Conservation (phyloP, 805 yeast species). For the Candida ficus region DNA sequence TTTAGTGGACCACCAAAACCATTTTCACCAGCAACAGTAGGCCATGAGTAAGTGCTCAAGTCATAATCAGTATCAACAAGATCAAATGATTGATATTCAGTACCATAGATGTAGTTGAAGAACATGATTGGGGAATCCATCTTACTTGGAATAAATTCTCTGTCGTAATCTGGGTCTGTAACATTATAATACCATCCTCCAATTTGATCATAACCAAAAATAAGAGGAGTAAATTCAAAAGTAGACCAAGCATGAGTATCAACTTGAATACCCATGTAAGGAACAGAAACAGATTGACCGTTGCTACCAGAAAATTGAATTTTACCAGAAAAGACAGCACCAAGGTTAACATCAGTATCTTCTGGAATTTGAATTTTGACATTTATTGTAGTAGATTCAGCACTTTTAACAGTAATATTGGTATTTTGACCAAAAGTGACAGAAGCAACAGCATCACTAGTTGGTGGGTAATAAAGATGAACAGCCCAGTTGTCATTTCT, state of each 20-base stretch:
- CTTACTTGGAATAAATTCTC: background rate
- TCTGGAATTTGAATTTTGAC: constrained; percentile 10
- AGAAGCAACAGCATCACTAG: constrained; percentile 3
- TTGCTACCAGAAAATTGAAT: constrained; percentile 11
- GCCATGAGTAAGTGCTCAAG: constrained; percentile 2
- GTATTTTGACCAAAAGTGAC: constrained; percentile 4
- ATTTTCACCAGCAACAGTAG: constrained; percentile 9
- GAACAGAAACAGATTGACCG: constrained; percentile 13
- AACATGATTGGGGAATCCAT: constrained; percentile 7
- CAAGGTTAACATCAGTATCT: background rate
- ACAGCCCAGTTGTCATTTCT: constrained; percentile 1
- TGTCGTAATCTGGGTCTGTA: background rate
- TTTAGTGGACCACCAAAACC: constrained; percentile 8
- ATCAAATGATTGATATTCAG: constrained; percentile 11
- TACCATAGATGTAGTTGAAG: constrained; percentile 9
- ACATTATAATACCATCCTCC: constrained; percentile 5
- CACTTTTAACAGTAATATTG: constrained; percentile 9
- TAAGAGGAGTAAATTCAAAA: constrained; percentile 1
- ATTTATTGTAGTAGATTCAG: constrained; percentile 9
- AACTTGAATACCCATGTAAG: constrained; percentile 16
- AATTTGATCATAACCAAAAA: constrained; percentile 4
- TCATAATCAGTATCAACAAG: constrained; percentile 13
- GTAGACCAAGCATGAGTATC: constrained; percentile 10
- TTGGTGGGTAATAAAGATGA: constrained; percentile 9
- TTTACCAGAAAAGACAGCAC: constrained; percentile 13